These are phyloP conservation scores for Cadophora gregata DNA, from an alignment of 2,329 filamentous ascomycete genomes.

Conservation along the genomic window DNA sequence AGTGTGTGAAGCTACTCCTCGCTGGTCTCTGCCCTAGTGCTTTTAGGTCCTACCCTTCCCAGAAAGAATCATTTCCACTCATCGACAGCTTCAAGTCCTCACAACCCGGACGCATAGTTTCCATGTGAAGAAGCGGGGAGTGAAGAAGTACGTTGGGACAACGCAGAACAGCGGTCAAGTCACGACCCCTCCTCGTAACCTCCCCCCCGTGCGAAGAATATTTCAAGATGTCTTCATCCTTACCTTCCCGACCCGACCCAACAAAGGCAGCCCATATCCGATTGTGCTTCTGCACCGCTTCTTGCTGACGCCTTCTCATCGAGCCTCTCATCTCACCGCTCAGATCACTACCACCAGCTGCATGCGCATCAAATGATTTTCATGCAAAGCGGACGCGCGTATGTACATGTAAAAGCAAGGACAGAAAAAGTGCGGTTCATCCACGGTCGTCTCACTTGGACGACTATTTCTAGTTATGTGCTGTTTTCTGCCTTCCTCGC, in stretches of 20 bases:
- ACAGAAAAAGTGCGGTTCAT: constrained; percentile 25
- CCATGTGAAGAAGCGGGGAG: constrained; percentile 24
- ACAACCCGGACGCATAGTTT: background rate
- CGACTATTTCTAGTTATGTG: background rate
- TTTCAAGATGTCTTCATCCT: background rate
- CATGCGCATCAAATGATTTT: constrained; percentile 14
- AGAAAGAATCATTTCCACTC: background rate
- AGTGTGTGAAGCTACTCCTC: constrained; percentile 7
- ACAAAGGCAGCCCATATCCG: constrained; percentile 10
- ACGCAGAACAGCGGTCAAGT: constrained; percentile 39
- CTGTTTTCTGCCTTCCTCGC: constrained; percentile 13
- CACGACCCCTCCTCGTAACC: constrained; percentile 25
- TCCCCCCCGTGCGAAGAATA: background rate
- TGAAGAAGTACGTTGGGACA: constrained; percentile 18
- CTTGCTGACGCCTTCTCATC: constrained; percentile 8
- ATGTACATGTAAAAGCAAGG: background rate
- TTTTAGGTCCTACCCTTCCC: background rate
- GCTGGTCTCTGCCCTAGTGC: too few species aligned
- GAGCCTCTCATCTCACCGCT: constrained; percentile 30
- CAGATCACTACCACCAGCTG: constrained; percentile 32
- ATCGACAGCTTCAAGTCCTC: constrained; percentile 2
- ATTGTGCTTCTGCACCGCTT: background rate
- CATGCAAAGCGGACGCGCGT: constrained; percentile 5
- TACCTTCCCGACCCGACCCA: background rate
- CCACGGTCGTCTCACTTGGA: background rate